A percentile compares a stretch with the other conserved stretches of the same genome.
These are phyloP conservation scores for Curvularia lunata DNA, from an alignment of 2,329 filamentous ascomycete genomes.

Conservation along the genomic window DNA sequence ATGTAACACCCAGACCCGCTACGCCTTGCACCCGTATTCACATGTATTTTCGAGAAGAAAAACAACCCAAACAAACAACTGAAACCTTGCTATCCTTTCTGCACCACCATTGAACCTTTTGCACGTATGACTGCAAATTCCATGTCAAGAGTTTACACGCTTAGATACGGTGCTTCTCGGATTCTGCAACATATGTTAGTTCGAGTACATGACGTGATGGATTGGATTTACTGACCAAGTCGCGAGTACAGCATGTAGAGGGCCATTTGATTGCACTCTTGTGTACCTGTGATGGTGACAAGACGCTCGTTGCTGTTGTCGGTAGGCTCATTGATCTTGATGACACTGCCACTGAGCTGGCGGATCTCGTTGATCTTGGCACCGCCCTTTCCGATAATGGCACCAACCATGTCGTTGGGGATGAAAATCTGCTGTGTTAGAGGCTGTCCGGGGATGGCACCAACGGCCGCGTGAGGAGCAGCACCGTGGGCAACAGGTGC, in stretches of 20 bases:
- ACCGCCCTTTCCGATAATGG: constrained; percentile 97
- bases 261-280: constrained; percentile 99
- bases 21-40: constrained; percentile 19
- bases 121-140: neutral
- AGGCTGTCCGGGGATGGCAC: constrained; percentile 71
- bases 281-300: constrained; percentile 95
- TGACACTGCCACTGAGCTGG: constrained; percentile 94
- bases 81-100: constrained; percentile 6
- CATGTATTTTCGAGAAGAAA: constrained; percentile 11
- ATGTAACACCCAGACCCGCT: constrained; percentile 9
- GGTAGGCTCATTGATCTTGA: constrained; percentile 99
- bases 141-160: neutral
- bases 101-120: neutral
- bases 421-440: constrained; percentile 99
- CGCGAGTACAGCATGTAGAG: constrained; percentile 98
- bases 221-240: constrained; percentile 70
- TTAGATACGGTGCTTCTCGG: constrained; percentile 76
- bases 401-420: constrained; percentile 98
- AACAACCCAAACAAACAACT: constrained; percentile 4
- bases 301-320: constrained; percentile 98
- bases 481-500: constrained; percentile 67
- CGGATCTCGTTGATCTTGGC: constrained; percentile 99
- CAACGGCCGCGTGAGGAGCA: constrained; percentile 68
- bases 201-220: constrained; percentile 4
- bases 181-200: constrained; percentile 60